phyloP scores from a whole-genome alignment of 345 rosid species.

The Eucalyptus sp. region DNA sequence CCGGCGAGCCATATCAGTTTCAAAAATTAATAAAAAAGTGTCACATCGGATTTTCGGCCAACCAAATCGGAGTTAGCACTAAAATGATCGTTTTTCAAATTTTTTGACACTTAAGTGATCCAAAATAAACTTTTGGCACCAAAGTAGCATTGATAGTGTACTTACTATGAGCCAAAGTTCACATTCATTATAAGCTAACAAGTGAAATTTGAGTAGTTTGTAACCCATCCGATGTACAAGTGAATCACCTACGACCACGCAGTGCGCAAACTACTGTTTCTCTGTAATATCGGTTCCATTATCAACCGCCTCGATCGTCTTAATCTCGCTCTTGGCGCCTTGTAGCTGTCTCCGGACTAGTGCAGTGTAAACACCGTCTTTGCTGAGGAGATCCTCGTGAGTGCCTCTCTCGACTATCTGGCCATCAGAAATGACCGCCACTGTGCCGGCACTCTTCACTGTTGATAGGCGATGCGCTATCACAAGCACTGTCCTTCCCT shows the following conservation, averaged over 20 bases:
- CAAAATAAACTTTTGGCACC: no score
- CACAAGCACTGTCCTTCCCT: conserved; percentile 86
- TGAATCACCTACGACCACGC: not conserved
- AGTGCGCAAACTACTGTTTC: not conserved
- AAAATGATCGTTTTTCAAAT: no score
- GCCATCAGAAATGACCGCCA: conserved; percentile 84
- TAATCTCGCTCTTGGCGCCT: not conserved
- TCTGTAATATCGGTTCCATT: not conserved
- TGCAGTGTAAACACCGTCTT: conserved; percentile 48
- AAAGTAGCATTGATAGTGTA: no score
- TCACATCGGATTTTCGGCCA: no score
- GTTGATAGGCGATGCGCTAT: conserved; percentile 88
- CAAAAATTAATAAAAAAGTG: no score
- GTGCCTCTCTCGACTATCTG: conserved; percentile 52
- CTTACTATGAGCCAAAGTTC: not conserved
- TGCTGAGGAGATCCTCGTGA: conserved; percentile 41
- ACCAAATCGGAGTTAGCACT: no score
- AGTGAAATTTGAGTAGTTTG: not conserved
- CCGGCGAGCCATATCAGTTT: no score
- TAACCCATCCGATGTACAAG: not conserved
- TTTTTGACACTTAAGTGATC: no score
- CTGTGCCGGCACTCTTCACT: conserved; percentile 66
- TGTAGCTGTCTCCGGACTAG: conserved; percentile 68
- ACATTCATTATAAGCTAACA: not conserved
- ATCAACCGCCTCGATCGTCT: not conserved